Evolutionary conservation across 1,284 basidiomycete genomes (phyloP), one percentile per base, ranked within the genome.

Genomic region (Neolentinus lepideus): DNA sequence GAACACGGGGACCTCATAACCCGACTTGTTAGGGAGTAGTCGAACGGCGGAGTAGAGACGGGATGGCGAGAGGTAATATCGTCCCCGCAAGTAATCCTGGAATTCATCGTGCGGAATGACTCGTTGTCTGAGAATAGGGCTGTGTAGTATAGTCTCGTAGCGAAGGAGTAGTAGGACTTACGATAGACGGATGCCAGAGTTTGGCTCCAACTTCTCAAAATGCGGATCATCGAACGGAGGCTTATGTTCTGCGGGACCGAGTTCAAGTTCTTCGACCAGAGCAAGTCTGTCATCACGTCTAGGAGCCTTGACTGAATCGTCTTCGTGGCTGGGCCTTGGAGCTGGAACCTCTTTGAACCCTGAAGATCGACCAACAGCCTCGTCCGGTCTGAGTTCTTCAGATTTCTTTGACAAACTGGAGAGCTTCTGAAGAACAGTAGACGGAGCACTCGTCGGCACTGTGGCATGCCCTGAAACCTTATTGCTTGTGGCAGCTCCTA

Each of bases 61-160:
- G 0, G 92, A 93, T 0, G 94, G 93, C 0, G 91, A 85, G 46
- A 99, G 77, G 65, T 90, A 92, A 69, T 88, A 96, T 29, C 96
- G 83, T 2, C 87, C 92, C 24, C 80, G 76, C 27, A 99, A 76
- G 69, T 94, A 84, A n/a, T 88, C 85, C 68, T 91, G 85, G 8
- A 98, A 71, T 57, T 88, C 81, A 22, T 84, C 80, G 66, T 98
- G 88, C 1, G 90, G 67, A 4, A 96, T 71, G 2, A 69, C 68
- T 43, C 95, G 88, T 29, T 85, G 85, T 48, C 92, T 94, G 63
- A 53, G 55, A 58, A 56, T n/a, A 21, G 58, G 43, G 26, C 25
- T 43, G 33, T 22, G 19, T 25, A 22, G 9, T 10, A 26, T 4
- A 6, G 24, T 6, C 12, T 6, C 21, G n/a, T 26, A 22, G 14